Evolutionary conservation across 139 green algal genomes (phyloP), one percentile per base, ranked within the genome.

Genomic region (Parachlorella kessleri): DNA sequence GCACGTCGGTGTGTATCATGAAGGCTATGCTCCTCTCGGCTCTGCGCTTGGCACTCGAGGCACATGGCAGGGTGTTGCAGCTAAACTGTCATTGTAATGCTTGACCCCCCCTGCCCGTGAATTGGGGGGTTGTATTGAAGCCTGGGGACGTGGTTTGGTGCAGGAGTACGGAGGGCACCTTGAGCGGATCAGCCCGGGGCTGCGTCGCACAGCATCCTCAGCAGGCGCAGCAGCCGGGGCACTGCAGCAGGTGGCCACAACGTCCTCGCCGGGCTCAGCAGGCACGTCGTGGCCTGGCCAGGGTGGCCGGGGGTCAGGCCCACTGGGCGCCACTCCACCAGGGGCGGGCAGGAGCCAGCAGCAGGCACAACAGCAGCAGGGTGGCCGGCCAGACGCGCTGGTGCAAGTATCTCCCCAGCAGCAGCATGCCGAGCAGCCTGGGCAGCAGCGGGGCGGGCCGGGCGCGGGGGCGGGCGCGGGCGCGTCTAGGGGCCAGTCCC

Each of bases 371-470:
- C 48, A 63, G 73, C 63, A 48, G 53, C 71, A 35, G 55, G 35
- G 54, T 7, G 4, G 48, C 71, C 3, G 48, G 24, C 63, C 26
- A 69, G 14, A 21, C n/a, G n/a, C n/a, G n/a, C n/a, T n/a, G n/a
- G n/a, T n/a, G n/a, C n/a, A n/a, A n/a, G n/a, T n/a, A n/a, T n/a
- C n/a, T n/a, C n/a, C n/a, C n/a, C n/a, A 33, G 30, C 5, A 32
- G 4, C 42, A 14, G 70, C 42, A 6, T 32, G 4, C 54, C 54
- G 18, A 36, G 42, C 70, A 76, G 70, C 70, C 70, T 54, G 5
- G 64, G 71, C 80, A 83, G 64, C 23, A 35, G 83, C 35, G 72
- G 78, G n/a, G n/a, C n/a, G n/a, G n/a, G n/a, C n/a, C n/a, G n/a
- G n/a, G n/a, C n/a, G n/a, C n/a, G n/a, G n/a, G n/a, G n/a, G n/a